phyloP scores from a whole-genome alignment of 129 eudicot genomes.

The Flaveria brownii region DNA sequence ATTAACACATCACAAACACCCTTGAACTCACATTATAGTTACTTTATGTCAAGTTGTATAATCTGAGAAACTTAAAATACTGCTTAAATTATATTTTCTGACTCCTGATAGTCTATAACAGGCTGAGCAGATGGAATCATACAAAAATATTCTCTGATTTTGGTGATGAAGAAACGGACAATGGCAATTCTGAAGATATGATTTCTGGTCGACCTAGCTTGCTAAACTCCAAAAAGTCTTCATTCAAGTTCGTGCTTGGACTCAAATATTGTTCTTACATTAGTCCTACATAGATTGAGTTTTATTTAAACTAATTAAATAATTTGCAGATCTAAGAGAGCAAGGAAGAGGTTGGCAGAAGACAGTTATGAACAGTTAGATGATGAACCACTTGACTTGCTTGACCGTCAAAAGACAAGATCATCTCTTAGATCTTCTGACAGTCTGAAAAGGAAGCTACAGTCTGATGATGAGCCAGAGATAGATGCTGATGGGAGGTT shows the following conservation, averaged over 20 bases:
- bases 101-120: conserved; percentile 29
- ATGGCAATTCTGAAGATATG: conserved; percentile 51
- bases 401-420: conserved; percentile 74
- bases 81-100: background rate
- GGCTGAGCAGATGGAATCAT: conserved; percentile 95
- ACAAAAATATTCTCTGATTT: conserved; percentile 86
- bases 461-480: conserved; percentile 74
- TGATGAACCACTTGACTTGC: conserved; percentile 93
- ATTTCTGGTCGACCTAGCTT: conserved; percentile 48
- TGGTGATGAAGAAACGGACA: conserved; percentile 64
- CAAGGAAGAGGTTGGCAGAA: conserved; percentile 72
- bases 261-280: background rate
- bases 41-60: background rate
- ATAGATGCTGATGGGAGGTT: conserved; percentile 79
- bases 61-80: background rate
- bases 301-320: background rate
- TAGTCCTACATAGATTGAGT: background rate
- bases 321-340: conserved; percentile 65
- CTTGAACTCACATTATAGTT: background rate
- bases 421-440: conserved; percentile 70
- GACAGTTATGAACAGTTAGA: conserved; percentile 65
- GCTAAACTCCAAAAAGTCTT: conserved; percentile 49
- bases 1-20: background rate
- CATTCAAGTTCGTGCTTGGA: conserved; percentile 48
- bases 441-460: conserved; percentile 48